Base-by-base conservation (phyloP, 2,329 filamentous ascomycete genomes). In the Aspergillus bombycis region DNA sequence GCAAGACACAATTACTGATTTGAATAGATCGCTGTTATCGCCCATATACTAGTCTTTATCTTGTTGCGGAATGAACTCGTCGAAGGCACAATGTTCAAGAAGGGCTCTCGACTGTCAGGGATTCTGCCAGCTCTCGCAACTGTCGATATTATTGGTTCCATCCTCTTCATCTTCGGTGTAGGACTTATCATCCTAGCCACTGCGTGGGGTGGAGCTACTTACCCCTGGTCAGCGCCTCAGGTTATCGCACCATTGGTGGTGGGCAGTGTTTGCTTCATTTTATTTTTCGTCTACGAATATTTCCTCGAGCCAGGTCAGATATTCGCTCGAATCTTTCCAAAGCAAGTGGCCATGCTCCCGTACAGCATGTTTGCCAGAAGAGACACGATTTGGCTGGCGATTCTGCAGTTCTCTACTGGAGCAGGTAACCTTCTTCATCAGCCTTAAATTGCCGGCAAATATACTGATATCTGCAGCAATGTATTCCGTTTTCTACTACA, bases 401-500 rank as follows among this genome's bases (percentile, higher is more conserved):
- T 85, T 62, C 82, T 89, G 66, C 88, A 88, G 66, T 86, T 89
- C 69, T 81, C 83, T 4, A 84, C 84, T 0, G 89, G 89, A 4
- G 84, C 86, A 68, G 70, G 77, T 19, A 72, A 80, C 65, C 16
- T 7, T 21, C 4, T 14, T 11, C 7, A 30, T 23, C 10, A 21
- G 26, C 52, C 28, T 79, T 61, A 23, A 46, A 46, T 67, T 75
- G 81, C 14, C 82, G 86, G 4, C 60, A 63, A 19, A 12, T 41
- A 21, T 45, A 46, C 28, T 60, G 58, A 26, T 52, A 36, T 21
- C 32, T 1, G 46, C 53, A 70, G 71, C 77, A 0, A 74, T 82
- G 67, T 83, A 83, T 72, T 79, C 83, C 14, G 85, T 88, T 1
- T 85, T 91, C 67, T 91, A 91, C 74, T 91, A 91, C 68, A 86